Evolutionary conservation across 495 filamentous ascomycete species (phyloP).

Genomic region (Xylaria venustula): DNA sequence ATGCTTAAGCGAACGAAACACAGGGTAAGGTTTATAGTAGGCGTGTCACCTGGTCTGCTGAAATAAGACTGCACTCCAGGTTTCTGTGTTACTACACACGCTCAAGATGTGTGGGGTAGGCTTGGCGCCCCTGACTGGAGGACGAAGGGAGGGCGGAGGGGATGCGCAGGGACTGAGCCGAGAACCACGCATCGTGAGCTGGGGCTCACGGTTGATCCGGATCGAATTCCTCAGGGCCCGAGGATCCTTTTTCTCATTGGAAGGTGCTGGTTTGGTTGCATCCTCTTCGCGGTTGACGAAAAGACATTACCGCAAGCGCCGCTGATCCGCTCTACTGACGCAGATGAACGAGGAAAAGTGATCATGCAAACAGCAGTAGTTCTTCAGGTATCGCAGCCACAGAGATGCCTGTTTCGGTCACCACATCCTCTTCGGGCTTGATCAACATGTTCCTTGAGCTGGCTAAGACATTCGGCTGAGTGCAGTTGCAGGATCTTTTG

Average conservation of each 20-base stretch:
- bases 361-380: neutral
- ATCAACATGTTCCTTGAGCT: conserved; percentile 4
- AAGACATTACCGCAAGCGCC: conserved; percentile 14
- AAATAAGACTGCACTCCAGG: conserved; percentile 33
- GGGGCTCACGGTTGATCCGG: conserved; percentile 29
- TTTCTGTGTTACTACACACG: conserved; percentile 30
- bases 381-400: neutral
- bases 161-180: conserved; percentile 27
- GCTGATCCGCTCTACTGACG: conserved; percentile 8
- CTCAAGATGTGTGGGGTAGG: conserved; percentile 32
- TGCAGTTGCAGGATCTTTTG: conserved; percentile 4
- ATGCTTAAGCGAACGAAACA: conserved; percentile 33
- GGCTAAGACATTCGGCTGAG: conserved; percentile 4
- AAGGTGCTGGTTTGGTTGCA: conserved; percentile 14
- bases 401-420: conserved; percentile 5
- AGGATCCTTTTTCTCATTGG: conserved; percentile 23
- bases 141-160: conserved; percentile 6
- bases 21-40: conserved; percentile 30
- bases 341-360: conserved; percentile 4
- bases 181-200: conserved; percentile 4
- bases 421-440: conserved; percentile 9
- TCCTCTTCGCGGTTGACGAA: conserved; percentile 10
- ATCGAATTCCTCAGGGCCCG: conserved; percentile 26
- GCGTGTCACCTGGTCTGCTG: conserved; percentile 28
- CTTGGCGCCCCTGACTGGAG: conserved; percentile 23